Evolutionary conservation across 1,139 yeast species (phyloP).

Genomic region (Arxiozyma telluris): DNA sequence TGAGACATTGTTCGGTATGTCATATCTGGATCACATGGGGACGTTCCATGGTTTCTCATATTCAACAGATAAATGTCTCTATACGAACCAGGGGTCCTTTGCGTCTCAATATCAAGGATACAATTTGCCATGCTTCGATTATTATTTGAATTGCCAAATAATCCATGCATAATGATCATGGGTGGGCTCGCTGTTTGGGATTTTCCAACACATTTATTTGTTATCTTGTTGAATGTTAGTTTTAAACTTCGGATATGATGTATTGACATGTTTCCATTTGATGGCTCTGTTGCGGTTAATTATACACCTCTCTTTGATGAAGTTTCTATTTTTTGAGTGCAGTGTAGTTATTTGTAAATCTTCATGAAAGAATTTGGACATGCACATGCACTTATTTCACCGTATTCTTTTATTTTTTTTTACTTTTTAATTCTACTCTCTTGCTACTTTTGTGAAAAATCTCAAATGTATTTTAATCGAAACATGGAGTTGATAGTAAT

Average conservation of each 20-base stretch:
- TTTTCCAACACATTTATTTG: neutral
- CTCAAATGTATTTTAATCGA: no score
- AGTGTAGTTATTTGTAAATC: no score
- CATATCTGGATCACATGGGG: slow-evolving; percentile 63
- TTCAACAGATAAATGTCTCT: slow-evolving; percentile 64
- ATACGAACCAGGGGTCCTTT: slow-evolving; percentile 34
- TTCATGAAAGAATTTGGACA: no score
- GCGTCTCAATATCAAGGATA: slow-evolving; percentile 12
- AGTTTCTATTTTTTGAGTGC: no score
- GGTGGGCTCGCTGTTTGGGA: slow-evolving; percentile 36
- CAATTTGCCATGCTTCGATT: slow-evolving; percentile 57
- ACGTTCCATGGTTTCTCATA: slow-evolving; percentile 83
- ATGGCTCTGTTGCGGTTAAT: neutral
- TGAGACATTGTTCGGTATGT: slow-evolving; percentile 78
- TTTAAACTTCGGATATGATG: slow-evolving; percentile 17
- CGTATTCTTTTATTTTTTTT: no score
- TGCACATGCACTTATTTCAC: no score
- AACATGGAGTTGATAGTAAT: no score
- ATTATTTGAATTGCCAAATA: slow-evolving; percentile 76
- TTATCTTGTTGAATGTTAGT: slow-evolving; percentile 37
- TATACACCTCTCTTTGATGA: no score
- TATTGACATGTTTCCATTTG: neutral
- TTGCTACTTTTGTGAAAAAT: no score
- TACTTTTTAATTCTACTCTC: no score
- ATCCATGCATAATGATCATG: slow-evolving; percentile 72